Evolutionary conservation across 768 basidiomycete species (phyloP).

Genomic region (Psilocybe subaeruginosa): DNA sequence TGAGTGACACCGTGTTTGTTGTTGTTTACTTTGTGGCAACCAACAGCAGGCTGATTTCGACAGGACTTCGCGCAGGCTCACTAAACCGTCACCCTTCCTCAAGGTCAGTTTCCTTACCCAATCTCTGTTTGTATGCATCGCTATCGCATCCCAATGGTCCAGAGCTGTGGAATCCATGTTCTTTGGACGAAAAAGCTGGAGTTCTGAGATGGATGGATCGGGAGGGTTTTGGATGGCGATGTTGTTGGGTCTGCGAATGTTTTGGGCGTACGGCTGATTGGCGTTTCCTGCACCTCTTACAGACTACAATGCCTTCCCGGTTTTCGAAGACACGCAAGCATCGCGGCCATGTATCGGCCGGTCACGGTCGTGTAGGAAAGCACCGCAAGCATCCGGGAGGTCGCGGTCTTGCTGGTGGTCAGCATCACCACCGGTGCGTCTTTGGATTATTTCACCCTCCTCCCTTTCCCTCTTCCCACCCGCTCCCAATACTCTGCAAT

Average conservation of each 20-base stretch:
- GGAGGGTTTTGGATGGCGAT: slow-evolving; percentile 51
- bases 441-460: background rate
- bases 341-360: slow-evolving; percentile 98
- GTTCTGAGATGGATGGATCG: slow-evolving; percentile 42
- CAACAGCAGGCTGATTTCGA: slow-evolving; percentile 25
- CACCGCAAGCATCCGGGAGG: slow-evolving; percentile 99
- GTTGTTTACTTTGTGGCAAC: slow-evolving; percentile 33
- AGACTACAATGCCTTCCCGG: slow-evolving; percentile 87
- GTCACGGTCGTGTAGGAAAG: slow-evolving; percentile 99
- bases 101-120: slow-evolving; percentile 60
- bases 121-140: slow-evolving; percentile 16
- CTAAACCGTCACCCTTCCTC: slow-evolving; percentile 55
- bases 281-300: slow-evolving; percentile 14
- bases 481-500: background rate
- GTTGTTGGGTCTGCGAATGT: slow-evolving; percentile 11
- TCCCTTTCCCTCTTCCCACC: background rate
- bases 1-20: slow-evolving; percentile 24
- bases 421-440: slow-evolving; percentile 96
- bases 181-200: slow-evolving; percentile 28
- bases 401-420: slow-evolving; percentile 99
- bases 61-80: slow-evolving; percentile 30
- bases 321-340: slow-evolving; percentile 98
- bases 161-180: slow-evolving; percentile 20
- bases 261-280: slow-evolving; percentile 12
- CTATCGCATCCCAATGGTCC: slow-evolving; percentile 16